phyloP scores from a whole-genome alignment of 352 stramenopile genomes.

The Phytophthora meadii region DNA sequence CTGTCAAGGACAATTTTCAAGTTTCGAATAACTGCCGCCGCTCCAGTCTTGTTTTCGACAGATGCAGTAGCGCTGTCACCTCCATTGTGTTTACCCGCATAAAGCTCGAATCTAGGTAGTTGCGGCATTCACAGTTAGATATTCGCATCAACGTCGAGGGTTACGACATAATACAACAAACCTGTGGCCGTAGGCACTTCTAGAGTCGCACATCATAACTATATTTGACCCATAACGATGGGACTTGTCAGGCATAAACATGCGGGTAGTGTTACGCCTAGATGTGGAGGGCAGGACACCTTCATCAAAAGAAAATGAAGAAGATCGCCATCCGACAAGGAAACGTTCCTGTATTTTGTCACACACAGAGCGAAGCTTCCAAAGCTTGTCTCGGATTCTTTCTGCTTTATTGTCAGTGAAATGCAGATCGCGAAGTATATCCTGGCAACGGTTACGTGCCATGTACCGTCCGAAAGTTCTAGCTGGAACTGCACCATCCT shows the following conservation, averaged over 20 bases:
- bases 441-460: slow-evolving; percentile 14
- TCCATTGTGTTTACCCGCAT: background rate
- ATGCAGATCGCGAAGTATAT: slow-evolving; percentile 18
- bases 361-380: slow-evolving; percentile 23
- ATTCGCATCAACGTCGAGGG: background rate
- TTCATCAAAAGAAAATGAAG: slow-evolving; percentile 34
- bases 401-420: slow-evolving; percentile 1
- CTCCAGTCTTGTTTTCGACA: background rate
- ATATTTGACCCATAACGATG: slow-evolving; percentile 19
- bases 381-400: slow-evolving; percentile 16
- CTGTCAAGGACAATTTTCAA: background rate
- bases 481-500: slow-evolving; percentile 13
- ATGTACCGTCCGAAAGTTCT: slow-evolving; percentile 27
- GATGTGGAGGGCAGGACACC: slow-evolving; percentile 33
- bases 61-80: no score
- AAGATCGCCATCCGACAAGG: background rate
- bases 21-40: background rate
- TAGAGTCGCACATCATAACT: slow-evolving; percentile 20
- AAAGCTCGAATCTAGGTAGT: background rate
- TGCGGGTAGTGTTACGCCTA: slow-evolving; percentile 28
- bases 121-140: background rate
- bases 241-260: slow-evolving; percentile 35
- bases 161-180: background rate
- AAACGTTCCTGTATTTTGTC: slow-evolving; percentile 16
- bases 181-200: slow-evolving; percentile 7